Evolutionary conservation across 1,284 basidiomycete species (phyloP).

Genomic region (Agaricales sp.): DNA sequence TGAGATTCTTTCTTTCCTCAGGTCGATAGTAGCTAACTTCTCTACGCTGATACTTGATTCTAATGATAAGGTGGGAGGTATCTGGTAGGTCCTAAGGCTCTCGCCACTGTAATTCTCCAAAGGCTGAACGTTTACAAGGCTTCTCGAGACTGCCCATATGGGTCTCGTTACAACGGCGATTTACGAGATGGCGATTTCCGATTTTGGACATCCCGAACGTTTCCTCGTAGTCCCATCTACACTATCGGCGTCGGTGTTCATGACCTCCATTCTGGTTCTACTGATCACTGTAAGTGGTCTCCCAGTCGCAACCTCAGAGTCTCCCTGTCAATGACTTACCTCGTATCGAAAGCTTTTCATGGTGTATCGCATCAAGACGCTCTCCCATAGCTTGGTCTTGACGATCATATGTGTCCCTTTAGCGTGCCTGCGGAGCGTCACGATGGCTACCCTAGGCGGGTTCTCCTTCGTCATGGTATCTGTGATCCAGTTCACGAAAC

Average conservation of each 20-base stretch:
- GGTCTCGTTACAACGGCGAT: not conserved
- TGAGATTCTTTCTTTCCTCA: not conserved
- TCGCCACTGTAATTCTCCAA: no score
- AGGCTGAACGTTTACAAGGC: no score
- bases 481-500: not conserved
- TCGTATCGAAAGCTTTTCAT: not conserved
- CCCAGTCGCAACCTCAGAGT: no score
- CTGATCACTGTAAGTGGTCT: not conserved
- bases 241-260: not conserved
- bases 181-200: not conserved
- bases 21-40: not conserved
- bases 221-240: not conserved
- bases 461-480: not conserved
- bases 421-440: not conserved
- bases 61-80: not conserved
- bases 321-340: not conserved
- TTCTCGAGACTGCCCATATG: not conserved
- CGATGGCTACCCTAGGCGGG: not conserved
- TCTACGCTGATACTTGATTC: not conserved
- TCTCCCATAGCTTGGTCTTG: not conserved
- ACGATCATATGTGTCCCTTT: not conserved
- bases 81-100: no score
- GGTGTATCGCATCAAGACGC: not conserved
- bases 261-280: not conserved
- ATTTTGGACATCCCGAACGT: not conserved